Base-by-base conservation (phyloP, 805 yeast genomes). In the Ogataea corticis region DNA sequence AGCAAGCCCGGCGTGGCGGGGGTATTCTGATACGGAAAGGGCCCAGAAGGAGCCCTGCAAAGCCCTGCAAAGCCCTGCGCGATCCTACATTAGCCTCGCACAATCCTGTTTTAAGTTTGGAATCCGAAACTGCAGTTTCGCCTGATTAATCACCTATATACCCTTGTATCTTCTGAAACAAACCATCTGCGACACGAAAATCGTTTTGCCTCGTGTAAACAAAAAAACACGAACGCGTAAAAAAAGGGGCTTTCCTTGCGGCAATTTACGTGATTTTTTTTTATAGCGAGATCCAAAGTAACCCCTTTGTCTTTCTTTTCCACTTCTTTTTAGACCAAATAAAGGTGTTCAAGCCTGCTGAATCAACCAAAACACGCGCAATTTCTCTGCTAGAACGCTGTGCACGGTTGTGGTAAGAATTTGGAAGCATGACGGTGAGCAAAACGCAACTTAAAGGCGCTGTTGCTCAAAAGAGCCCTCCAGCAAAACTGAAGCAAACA, bases 401-500 rank as follows among this genome's bases (percentile, higher is more conserved):
- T 11, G 31, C 6, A 28, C 14, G 14, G 31, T 12, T 28, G 14
- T 12, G 14, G 31, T 21, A 28, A 13, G 6, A 28, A 4, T 28
- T 15, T 35, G 3, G 6, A 18, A 35, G 9, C 31, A 37, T 37
- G 40, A 23, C 40, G 18, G 31, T 21, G 21, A 27, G 31, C 31
- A 36, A 36, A 36, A 36, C 39, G 40, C 32, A 27, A 37, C 14
- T 32, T 13, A 37, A 28, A 17, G 40, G 23, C 16, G 16, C 40
- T 10, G 25, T 10, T 16, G 36, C 25, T 37, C 31, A 28, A 32
- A 32, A 7, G 19, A 32, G 42, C n/a, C 41, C 42, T 19, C 40
- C 45, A 11, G 38, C 44, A 5, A 47, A 47, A 25, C 27, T 35
- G 38, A 48, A 62, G 44, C 69, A 66, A 47, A 33, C 64, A 6